Percentiles rank a stretch among this genome's conserved stretches.
These are phyloP conservation scores for Lodderomyces orthopsilosis DNA, from an alignment of 1,139 yeast genomes.

Conservation along the genomic window DNA sequence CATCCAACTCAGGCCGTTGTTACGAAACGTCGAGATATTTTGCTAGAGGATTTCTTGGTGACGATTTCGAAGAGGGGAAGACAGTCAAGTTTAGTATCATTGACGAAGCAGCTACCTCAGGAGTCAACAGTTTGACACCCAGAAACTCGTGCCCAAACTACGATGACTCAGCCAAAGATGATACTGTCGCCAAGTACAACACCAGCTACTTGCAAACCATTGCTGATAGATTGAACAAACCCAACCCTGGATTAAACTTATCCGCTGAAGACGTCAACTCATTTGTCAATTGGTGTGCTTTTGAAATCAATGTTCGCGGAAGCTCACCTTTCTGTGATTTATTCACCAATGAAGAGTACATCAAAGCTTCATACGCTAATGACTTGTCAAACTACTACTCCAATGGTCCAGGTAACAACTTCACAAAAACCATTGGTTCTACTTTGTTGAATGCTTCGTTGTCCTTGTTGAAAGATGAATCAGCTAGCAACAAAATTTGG, in stretches of 20 bases:
- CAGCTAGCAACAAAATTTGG: conserved; percentile 30
- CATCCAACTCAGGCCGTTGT: conserved; percentile 32
- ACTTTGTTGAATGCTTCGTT: conserved; percentile 49
- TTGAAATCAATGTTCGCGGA: conserved; percentile 52
- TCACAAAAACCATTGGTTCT: conserved; percentile 44
- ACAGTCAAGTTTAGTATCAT: conserved; percentile 23
- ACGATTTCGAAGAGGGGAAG: conserved; percentile 19
- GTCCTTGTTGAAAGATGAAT: conserved; percentile 33
- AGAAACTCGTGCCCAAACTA: conserved; percentile 21
- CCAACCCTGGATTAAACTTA: conserved; percentile 32
- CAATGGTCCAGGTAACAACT: conserved; percentile 50
- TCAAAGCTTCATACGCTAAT: conserved; percentile 29
- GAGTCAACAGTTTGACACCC: conserved; percentile 39
- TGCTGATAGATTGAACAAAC: conserved; percentile 33
- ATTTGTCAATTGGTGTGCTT: conserved; percentile 50
- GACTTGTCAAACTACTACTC: conserved; percentile 48
- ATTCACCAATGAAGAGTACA: conserved; percentile 49
- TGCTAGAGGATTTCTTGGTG: conserved; percentile 34
- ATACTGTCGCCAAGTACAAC: conserved; percentile 11
- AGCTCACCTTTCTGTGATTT: conserved; percentile 46
- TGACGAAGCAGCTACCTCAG: conserved; percentile 25
- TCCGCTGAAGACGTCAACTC: conserved; percentile 38
- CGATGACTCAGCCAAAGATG: conserved; percentile 19
- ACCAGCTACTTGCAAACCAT: conserved; percentile 34
- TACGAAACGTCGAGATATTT: conserved; percentile 31